Evolutionary conservation across 2,329 filamentous ascomycete species (phyloP), one percentile per base, ranked within the genome.

Genomic region (Keithomyces neogunnii): DNA sequence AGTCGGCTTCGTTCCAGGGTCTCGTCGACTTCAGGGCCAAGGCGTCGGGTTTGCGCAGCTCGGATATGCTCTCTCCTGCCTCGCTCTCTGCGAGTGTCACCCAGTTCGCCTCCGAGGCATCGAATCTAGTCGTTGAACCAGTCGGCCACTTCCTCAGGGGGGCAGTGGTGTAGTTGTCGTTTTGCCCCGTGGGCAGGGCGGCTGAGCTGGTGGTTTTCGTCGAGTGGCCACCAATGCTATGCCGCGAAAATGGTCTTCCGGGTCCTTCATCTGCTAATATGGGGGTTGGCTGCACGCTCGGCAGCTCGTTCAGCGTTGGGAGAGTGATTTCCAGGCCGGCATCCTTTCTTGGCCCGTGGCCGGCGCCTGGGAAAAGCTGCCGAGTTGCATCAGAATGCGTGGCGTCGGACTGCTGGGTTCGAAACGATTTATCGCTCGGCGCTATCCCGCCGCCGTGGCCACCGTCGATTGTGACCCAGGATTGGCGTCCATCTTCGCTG

Each of bases 391-490:
- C 60, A 4, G 63, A 56, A 33, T 63, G 59, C 5, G 60, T 63
- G 19, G 56, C 59, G 31, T 60, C 59, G 13, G 64, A 66, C 8
- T 51, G 53, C 3, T 58, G 56, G 31, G 62, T 63, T 8, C 54
- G 52, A 8, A 55, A 49, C 0, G 66, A 64, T 19, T 48, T 56
- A 13, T 62, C 52, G 40, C 63, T 67, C 39, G 54, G 56, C 5
- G 55, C 57, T 26, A 54, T 58, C 28, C 57, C 55, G 26, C 55
- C 58, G 26, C 55, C 58, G 11, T 46, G 57, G 5, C 56, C 56
- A 19, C 59, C 60, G 11, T 66, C 67, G 19, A 69, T 60, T 1
- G 67, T 70, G 5, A 67, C 54, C 67, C 67, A 70, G 2, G 67
- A 69, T 38, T 59, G 58, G 42, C 65, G 57, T 11, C 58, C 60